These are phyloP conservation scores for Lachnellula suecica DNA, from an alignment of 2,329 filamentous ascomycete genomes.

Conservation along the genomic window DNA sequence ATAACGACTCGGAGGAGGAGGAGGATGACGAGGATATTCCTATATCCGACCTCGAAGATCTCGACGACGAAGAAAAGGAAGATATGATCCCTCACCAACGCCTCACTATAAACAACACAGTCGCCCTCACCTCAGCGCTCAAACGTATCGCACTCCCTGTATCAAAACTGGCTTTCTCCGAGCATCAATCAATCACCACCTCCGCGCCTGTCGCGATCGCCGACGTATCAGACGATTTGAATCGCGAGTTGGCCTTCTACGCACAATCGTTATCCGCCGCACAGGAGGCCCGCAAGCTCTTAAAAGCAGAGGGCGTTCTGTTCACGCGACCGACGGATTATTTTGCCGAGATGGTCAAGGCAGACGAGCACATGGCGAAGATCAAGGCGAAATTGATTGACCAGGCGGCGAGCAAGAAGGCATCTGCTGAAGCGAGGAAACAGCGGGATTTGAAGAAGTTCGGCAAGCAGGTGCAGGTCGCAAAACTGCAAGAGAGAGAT, in stretches of 20 bases:
- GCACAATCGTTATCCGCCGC: conserved; percentile 82
- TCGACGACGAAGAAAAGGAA: conserved; percentile 76
- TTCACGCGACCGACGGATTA: conserved; percentile 92
- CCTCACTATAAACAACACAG: conserved; percentile 95
- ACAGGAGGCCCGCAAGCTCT: conserved; percentile 66
- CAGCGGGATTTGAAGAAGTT: conserved; percentile 98
- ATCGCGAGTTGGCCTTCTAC: conserved; percentile 91
- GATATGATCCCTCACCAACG: conserved; percentile 88
- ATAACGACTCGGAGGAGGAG: conserved; percentile 51
- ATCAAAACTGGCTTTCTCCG: conserved; percentile 71
- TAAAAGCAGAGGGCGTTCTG: conserved; percentile 79
- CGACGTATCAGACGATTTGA: conserved; percentile 88
- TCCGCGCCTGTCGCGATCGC: conserved; percentile 68
- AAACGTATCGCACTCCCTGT: conserved; percentile 75
- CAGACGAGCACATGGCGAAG: conserved; percentile 96
- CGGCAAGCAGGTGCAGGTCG: conserved; percentile 95
- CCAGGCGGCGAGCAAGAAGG: conserved; percentile 89
- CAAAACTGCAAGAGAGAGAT: conserved; percentile 89
- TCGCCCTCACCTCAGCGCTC: conserved; percentile 77
- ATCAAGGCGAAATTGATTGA: conserved; percentile 92
- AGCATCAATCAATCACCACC: conserved; percentile 76
- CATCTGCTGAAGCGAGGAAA: conserved; percentile 84
- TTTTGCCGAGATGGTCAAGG: conserved; percentile 99
- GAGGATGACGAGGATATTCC: conserved; percentile 86
- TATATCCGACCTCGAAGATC: conserved; percentile 80